phyloP scores from a whole-genome alignment of 805 yeast genomes.

The Candida montana region DNA sequence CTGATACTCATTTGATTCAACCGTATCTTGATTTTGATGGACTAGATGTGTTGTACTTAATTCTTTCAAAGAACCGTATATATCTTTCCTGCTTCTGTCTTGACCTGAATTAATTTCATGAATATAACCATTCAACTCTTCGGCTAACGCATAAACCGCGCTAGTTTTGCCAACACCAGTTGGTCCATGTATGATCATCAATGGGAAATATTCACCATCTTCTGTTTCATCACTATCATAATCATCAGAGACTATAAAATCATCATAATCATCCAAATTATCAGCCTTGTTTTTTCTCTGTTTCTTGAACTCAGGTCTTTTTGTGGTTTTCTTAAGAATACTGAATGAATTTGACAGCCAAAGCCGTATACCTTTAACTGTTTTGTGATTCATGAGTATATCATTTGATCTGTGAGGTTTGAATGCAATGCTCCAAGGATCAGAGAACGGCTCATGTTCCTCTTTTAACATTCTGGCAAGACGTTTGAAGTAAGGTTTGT shows the following conservation, averaged over 20 bases:
- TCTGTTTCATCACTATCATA: constrained; percentile 12
- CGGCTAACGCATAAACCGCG: constrained; percentile 60
- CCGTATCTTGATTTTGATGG: constrained; percentile 33
- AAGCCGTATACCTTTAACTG: constrained; percentile 18
- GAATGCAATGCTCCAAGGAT: constrained; percentile 27
- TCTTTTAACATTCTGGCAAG: neutral
- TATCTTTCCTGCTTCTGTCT: constrained; percentile 65
- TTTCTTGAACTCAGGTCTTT: constrained; percentile 29
- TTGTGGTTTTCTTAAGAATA: constrained; percentile 29
- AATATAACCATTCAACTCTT: constrained; percentile 60
- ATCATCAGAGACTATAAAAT: constrained; percentile 30
- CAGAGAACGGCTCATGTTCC: neutral
- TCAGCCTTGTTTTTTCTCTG: constrained; percentile 21
- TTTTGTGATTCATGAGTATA: constrained; percentile 24
- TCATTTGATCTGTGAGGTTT: constrained; percentile 28
- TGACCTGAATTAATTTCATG: constrained; percentile 79
- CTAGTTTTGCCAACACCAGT: constrained; percentile 77
- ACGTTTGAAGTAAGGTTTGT: constrained; percentile 3
- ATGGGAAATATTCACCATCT: constrained; percentile 45
- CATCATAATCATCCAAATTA: constrained; percentile 18
- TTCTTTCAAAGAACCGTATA: constrained; percentile 62
- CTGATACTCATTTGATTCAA: constrained; percentile 30
- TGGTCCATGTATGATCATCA: constrained; percentile 64
- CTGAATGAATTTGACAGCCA: constrained; percentile 32
- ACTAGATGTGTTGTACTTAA: constrained; percentile 81